Evolutionary conservation across 495 filamentous ascomycete genomes (phyloP), one percentile per base, ranked within the genome.

Genomic region (Hypoxylon trugodes): DNA sequence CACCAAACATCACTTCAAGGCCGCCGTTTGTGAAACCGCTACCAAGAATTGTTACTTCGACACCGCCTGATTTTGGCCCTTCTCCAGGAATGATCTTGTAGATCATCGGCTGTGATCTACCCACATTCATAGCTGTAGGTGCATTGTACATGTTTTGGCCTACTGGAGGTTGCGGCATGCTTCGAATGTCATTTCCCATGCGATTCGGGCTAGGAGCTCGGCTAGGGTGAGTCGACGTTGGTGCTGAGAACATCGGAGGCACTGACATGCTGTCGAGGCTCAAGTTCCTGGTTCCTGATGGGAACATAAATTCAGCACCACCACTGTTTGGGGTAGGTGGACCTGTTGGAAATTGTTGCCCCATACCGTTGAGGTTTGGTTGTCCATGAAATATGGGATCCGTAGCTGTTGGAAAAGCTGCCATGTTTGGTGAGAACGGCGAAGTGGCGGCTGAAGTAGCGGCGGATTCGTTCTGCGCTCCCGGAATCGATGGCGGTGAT

Each of bases 1-100:
- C 87, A 13, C 93, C 93, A 73, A 97, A 97, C 66, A 93, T 87
- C 55, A 96, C 91, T 51, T 91, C 89, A 69, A 94, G 84, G 4
- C 90, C 91, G 47, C 57, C 68, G 40, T 87, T 84, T 30, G 84
- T 86, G 65, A 97, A 97, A 16, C 87, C 86, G 65, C 84, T 88
- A 4, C 94, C 93, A 21, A 94, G 77, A 50, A 93, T 81, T 0
- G 90, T 92, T 9, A 97, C 91, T 66, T 97, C 93, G 26, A 90
- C 89, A 9, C 92, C 92, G 54, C 94, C 94, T 19, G 81, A 81
- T 36, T 87, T 87, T 7, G 92, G 90, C 8, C 93, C 94, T 72
- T 96, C 89, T 28, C 81, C 79, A 1, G 93, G 93, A 32, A 94
- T 89, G 40, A 96, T 74, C 69, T 92, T 93, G 68, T 87, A 84